These are phyloP conservation scores for Chaetomium cochliodes DNA, from an alignment of 495 filamentous ascomycete genomes.

Conservation along the genomic window DNA sequence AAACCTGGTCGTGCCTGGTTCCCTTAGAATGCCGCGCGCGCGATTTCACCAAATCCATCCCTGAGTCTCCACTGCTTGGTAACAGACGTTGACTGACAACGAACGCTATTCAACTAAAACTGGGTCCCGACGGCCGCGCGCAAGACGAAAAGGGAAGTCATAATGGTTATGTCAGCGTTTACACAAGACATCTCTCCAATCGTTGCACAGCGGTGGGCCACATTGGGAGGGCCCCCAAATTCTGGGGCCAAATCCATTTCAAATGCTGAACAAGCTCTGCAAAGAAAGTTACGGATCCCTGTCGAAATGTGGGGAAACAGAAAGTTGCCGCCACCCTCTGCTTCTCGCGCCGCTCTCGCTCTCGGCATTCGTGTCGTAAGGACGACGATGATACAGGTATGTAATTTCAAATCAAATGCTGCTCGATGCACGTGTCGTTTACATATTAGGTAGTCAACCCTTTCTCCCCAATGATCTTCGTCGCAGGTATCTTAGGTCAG, in stretches of 20 bases:
- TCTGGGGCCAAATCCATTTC: conserved; percentile 11
- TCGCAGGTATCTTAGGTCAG: too few relatives aligned
- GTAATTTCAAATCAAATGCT: neutral
- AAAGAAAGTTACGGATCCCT: neutral
- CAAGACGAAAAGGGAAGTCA: conserved; percentile 8
- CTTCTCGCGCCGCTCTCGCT: neutral
- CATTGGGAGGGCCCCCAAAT: neutral
- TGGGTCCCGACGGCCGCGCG: conserved; percentile 9
- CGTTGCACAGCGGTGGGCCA: neutral
- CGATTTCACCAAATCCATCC: conserved; percentile 7
- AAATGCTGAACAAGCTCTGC: conserved; percentile 17
- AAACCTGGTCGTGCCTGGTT: neutral
- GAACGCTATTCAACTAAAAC: neutral
- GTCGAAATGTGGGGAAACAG: neutral
- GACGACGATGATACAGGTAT: too few relatives aligned
- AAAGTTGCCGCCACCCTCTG: too few relatives aligned
- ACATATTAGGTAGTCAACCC: too few relatives aligned
- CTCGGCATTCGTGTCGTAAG: too few relatives aligned
- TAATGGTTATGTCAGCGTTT: neutral
- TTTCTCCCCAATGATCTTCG: too few relatives aligned
- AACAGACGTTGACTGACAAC: neutral
- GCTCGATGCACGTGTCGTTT: too few relatives aligned
- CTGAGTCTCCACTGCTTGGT: neutral
- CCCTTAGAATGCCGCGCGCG: conserved; percentile 10
- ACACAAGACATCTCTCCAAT: neutral